Evolutionary conservation across 176 grass and related monocot genomes (phyloP).

Genomic region (Triticum monococcum): DNA sequence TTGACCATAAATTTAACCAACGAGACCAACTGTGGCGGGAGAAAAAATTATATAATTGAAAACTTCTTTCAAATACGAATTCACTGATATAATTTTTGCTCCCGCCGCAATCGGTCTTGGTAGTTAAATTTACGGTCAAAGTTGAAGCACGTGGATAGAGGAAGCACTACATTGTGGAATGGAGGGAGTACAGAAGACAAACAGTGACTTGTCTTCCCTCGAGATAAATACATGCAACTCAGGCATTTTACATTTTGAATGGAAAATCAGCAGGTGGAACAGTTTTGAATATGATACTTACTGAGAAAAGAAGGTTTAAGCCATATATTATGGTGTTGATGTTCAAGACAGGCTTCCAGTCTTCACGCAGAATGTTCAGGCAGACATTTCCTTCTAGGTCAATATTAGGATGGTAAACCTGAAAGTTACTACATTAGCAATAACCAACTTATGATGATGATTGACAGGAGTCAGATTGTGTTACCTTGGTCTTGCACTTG

Average conservation of each 20-base stretch:
- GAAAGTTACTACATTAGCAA: constrained; percentile 23
- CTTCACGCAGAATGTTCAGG: constrained; percentile 76
- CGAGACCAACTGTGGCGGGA: too few species aligned
- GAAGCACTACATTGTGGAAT: too few species aligned
- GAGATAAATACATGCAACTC: background rate
- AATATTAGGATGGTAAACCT: constrained; percentile 87
- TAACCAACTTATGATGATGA: background rate
- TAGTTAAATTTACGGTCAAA: too few species aligned
- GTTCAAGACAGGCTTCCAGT: constrained; percentile 76
- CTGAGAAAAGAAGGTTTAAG: constrained; percentile 69
- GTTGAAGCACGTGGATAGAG: too few species aligned
- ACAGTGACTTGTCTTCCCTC: background rate
- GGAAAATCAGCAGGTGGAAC: background rate
- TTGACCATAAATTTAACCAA: too few species aligned
- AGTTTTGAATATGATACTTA: constrained; percentile 19
- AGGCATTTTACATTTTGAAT: background rate
- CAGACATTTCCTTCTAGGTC: constrained; percentile 84
- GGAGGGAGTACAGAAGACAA: background rate
- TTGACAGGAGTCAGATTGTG: background rate
- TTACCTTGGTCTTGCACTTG: constrained; percentile 82
- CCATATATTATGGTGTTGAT: constrained; percentile 74
- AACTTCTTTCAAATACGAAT: too few species aligned
- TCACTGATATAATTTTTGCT: too few species aligned
- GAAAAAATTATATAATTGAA: too few species aligned
- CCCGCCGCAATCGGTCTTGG: too few species aligned